Percentiles rank a stretch among this genome's conserved stretches.
Conservation (phyloP, 2,329 filamentous ascomycete genomes). For the Monosporascus sp. region DNA sequence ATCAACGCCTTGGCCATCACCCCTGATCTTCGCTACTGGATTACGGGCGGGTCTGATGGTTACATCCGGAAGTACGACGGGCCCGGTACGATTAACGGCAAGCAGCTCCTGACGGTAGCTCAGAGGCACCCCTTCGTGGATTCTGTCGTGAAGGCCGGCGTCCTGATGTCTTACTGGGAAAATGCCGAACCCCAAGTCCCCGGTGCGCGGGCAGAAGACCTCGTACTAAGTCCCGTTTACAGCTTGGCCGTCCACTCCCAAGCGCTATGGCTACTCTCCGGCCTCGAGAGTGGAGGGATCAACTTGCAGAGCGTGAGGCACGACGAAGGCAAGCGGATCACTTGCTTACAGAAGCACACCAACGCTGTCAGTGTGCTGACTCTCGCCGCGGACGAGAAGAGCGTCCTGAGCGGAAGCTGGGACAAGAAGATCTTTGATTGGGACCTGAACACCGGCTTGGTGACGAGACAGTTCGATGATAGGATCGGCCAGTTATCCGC, state of each 20-base stretch:
- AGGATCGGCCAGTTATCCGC: conserved; percentile 80
- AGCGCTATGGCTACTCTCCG: conserved; percentile 86
- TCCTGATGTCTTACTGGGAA: conserved; percentile 96
- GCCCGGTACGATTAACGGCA: conserved; percentile 89
- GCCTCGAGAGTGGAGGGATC: conserved; percentile 84
- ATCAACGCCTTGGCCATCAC: conserved; percentile 91
- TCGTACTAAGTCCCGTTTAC: conserved; percentile 81
- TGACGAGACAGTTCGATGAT: conserved; percentile 69
- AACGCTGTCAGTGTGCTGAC: conserved; percentile 87
- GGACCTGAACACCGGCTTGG: conserved; percentile 83
- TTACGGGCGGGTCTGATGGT: conserved; percentile 88
- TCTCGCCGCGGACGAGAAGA: conserved; percentile 77
- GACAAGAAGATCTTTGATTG: conserved; percentile 92
- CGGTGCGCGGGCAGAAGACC: conserved; percentile 45
- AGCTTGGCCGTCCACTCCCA: conserved; percentile 87
- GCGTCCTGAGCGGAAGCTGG: conserved; percentile 89
- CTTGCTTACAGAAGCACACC: conserved; percentile 73
- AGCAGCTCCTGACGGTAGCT: conserved; percentile 86
- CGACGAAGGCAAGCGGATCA: conserved; percentile 87
- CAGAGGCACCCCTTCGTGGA: conserved; percentile 97
- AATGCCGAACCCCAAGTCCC: conserved; percentile 69
- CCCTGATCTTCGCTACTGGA: conserved; percentile 90
- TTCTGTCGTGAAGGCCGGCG: conserved; percentile 90
- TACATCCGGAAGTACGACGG: conserved; percentile 98
- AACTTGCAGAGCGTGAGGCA: conserved; percentile 91